A percentile compares a stretch with the other conserved stretches of the same genome.
These are phyloP conservation scores for Biancaea sappan DNA, from an alignment of 306 rosid species.

Conservation along the genomic window DNA sequence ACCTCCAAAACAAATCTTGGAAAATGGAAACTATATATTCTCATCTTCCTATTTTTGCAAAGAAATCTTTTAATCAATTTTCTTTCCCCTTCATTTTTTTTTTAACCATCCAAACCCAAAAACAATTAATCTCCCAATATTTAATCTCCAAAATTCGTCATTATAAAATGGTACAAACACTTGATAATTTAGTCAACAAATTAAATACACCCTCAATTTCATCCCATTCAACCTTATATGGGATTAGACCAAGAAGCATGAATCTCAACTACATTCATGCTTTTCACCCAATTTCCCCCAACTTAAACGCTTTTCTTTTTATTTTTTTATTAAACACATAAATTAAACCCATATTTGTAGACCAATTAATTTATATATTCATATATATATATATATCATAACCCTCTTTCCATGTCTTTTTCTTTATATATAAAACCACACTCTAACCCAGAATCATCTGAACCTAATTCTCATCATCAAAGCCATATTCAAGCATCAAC, in stretches of 20 bases:
- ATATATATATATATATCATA: not conserved
- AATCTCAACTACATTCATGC: slow-evolving; percentile 16
- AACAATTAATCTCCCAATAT: slow-evolving; percentile 28
- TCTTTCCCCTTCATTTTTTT: not conserved
- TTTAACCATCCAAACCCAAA: not conserved
- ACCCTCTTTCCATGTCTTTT: not conserved
- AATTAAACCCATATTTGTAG: not conserved
- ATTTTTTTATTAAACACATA: not conserved
- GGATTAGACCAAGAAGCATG: slow-evolving; percentile 15
- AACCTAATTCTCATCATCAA: slow-evolving; percentile 15
- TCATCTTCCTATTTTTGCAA: not conserved
- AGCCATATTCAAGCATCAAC: slow-evolving; percentile 6
- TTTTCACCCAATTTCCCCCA: slow-evolving; percentile 17
- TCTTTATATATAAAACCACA: slow-evolving; percentile 37
- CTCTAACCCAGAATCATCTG: not conserved
- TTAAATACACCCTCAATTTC: not conserved
- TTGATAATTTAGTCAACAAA: not conserved
- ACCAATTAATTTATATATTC: not conserved
- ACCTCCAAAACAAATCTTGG: slow-evolving; percentile 2
- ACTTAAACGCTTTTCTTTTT: not conserved
- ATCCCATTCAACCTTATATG: not conserved
- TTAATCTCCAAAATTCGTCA: slow-evolving; percentile 1
- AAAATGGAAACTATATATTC: no score
- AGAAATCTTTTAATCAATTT: not conserved
- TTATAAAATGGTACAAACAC: not conserved